Conservation (phyloP, 169 alveolate genomes). For the Babesia ovata region DNA sequence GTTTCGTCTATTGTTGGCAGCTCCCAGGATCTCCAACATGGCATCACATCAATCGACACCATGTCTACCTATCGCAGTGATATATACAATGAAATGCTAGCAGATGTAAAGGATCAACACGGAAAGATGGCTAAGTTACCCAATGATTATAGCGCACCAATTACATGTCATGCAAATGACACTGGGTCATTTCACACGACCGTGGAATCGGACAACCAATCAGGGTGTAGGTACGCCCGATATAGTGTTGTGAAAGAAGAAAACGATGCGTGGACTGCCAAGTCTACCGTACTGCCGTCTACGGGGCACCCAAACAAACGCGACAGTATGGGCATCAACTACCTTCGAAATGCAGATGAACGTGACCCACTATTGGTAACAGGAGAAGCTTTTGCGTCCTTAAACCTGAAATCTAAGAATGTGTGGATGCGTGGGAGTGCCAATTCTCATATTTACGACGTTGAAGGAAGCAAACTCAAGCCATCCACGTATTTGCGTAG, state of each 20-base stretch:
- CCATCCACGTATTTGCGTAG: background rate
- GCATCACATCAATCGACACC: conserved; percentile 26
- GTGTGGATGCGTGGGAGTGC: background rate
- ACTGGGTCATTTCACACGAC: background rate
- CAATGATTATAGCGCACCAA: background rate
- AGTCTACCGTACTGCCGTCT: no score
- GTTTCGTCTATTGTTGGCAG: conserved; percentile 6
- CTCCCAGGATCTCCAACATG: conserved; percentile 9
- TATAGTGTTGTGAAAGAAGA: background rate
- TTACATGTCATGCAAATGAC: background rate
- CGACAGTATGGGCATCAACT: background rate
- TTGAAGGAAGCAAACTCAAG: background rate
- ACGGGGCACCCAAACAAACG: background rate
- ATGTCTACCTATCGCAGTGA: conserved; percentile 42
- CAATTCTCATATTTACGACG: background rate
- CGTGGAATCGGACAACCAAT: background rate
- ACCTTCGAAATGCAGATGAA: background rate
- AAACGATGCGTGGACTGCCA: background rate
- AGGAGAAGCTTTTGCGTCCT: background rate
- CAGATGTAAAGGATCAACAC: background rate
- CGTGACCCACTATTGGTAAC: background rate
- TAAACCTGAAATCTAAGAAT: background rate
- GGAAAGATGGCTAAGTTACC: background rate
- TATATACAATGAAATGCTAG: background rate
- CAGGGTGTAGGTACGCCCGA: conserved; percentile 6